Base-by-base conservation (phyloP, 1,284 basidiomycete species). In the Pseudozyma tsukubaensis region DNA sequence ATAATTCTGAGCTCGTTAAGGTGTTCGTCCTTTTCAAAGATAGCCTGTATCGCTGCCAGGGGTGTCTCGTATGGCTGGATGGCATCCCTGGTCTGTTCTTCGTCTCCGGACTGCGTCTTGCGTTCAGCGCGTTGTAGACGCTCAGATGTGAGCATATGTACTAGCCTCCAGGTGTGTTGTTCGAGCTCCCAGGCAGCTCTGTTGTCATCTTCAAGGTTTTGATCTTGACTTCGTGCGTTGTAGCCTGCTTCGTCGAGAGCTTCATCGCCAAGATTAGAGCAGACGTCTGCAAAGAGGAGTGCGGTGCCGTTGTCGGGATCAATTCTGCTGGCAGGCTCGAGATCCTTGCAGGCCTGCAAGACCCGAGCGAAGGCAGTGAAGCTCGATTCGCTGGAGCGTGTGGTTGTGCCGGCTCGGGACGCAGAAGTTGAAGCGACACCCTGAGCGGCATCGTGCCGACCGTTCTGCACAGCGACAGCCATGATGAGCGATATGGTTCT, bases 1-100 rank as follows among this genome's bases (percentile, higher is more conserved):
- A 83, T 72, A 55, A 83, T 79, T 50, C 77, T 72, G 36, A 84
- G 77, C 66, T 84, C 83, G 54, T 70, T 68, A 18, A 84, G 74
- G 19, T 76, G 71, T n/a, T 67, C 54, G 50, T 74, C 69, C 7
- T 51, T 45, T 29, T 71, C 77, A 32, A 84, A 61, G 19, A 84
- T 69, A 44, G 64, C 72, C 64, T 82, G 81, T 16, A 81, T 81
- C 32, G 80, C 76, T 11, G 67, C 72, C 3, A 83, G 67, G 21
- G 83, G 82, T 34, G 83, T 83, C 45, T 82, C 75, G 61, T 84
- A 83, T 21, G 64, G 36, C 14, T 63, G 55, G 1, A 59, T 1
- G 4, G 18, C 60, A 24, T 39, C 21, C 34, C 56, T 49, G 19
- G 48, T 54, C 39, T 39, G 44, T 13, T 56, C 52, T 3, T 62